A percentile compares a stretch with the other conserved stretches of the same genome.
Evolutionary conservation across 257 asterid species (phyloP).

Genomic region (Lithospermum erythrorhizon): DNA sequence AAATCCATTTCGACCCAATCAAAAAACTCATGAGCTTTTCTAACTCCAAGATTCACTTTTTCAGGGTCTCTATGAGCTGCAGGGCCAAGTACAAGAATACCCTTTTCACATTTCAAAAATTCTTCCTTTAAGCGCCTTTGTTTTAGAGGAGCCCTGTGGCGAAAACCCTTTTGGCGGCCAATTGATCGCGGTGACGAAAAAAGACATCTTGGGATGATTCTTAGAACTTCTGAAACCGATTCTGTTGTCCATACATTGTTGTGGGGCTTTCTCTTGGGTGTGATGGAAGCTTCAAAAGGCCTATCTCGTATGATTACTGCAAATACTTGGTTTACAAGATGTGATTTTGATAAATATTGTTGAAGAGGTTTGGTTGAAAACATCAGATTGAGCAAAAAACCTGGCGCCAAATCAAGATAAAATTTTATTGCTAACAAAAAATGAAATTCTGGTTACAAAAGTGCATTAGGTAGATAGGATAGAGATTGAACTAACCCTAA

Average conservation of each 20-base stretch:
- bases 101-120: slow-evolving; percentile 27
- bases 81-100: slow-evolving; percentile 67
- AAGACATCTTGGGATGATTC: slow-evolving; percentile 61
- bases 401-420: too few species aligned
- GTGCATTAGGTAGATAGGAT: too few species aligned
- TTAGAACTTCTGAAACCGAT: slow-evolving; percentile 46
- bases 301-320: slow-evolving; percentile 55
- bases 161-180: slow-evolving; percentile 65
- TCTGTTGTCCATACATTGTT: slow-evolving; percentile 42
- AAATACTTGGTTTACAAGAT: slow-evolving; percentile 39
- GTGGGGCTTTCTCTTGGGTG: neutral
- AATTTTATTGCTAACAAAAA: too few species aligned
- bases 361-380: slow-evolving; percentile 10
- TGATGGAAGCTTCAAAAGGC: slow-evolving; percentile 28
- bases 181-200: slow-evolving; percentile 72
- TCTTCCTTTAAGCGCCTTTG: slow-evolving; percentile 56
- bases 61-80: slow-evolving; percentile 67
- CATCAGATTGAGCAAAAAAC: slow-evolving; percentile 8
- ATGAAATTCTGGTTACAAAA: too few species aligned
- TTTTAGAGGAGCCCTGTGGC: slow-evolving; percentile 68
- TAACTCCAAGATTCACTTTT: slow-evolving; percentile 50
- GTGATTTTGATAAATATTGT: slow-evolving; percentile 6
- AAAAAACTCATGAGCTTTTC: slow-evolving; percentile 69
- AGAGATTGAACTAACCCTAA: too few species aligned
- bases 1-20: slow-evolving; percentile 59